Evolutionary conservation across 1,139 yeast species (phyloP).

Genomic region (Hanseniaspora gamundiae): DNA sequence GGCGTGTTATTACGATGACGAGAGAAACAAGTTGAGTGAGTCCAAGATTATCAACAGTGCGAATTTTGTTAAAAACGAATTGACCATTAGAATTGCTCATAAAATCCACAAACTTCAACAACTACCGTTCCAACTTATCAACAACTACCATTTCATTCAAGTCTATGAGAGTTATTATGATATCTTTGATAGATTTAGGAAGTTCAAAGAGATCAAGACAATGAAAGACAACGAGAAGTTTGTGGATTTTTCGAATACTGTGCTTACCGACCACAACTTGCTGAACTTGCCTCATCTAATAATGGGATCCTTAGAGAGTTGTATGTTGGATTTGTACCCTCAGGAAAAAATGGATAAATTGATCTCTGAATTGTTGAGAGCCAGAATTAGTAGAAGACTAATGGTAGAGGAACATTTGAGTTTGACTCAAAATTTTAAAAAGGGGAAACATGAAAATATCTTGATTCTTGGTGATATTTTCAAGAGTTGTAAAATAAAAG

Average conservation of each 20-base stretch:
- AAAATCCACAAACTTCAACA: slow-evolving; percentile 68
- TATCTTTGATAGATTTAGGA: slow-evolving; percentile 76
- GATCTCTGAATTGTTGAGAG: slow-evolving; percentile 65
- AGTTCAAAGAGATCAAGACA: slow-evolving; percentile 51
- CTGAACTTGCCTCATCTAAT: slow-evolving; percentile 74
- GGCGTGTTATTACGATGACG: slow-evolving; percentile 74
- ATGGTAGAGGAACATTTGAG: slow-evolving; percentile 85
- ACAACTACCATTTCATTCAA: slow-evolving; percentile 73
- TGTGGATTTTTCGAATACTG: slow-evolving; percentile 46
- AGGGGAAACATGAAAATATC: slow-evolving; percentile 28
- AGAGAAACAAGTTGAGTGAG: slow-evolving; percentile 37
- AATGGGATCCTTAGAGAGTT: slow-evolving; percentile 85
- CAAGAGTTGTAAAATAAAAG: slow-evolving; percentile 63
- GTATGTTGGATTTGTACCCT: slow-evolving; percentile 51
- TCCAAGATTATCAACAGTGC: slow-evolving; percentile 74
- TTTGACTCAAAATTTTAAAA: slow-evolving; percentile 49
- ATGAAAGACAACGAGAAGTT: slow-evolving; percentile 65
- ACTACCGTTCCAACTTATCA: slow-evolving; percentile 72
- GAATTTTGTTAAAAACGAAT: slow-evolving; percentile 73
- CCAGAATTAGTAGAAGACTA: slow-evolving; percentile 79
- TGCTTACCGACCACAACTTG: slow-evolving; percentile 64
- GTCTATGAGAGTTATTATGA: slow-evolving; percentile 83
- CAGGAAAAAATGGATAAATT: slow-evolving; percentile 54
- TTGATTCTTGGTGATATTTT: slow-evolving; percentile 75
- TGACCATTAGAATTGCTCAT: slow-evolving; percentile 74